Conservation (phyloP, 257 asterid species). For the Misopates orontium region DNA sequence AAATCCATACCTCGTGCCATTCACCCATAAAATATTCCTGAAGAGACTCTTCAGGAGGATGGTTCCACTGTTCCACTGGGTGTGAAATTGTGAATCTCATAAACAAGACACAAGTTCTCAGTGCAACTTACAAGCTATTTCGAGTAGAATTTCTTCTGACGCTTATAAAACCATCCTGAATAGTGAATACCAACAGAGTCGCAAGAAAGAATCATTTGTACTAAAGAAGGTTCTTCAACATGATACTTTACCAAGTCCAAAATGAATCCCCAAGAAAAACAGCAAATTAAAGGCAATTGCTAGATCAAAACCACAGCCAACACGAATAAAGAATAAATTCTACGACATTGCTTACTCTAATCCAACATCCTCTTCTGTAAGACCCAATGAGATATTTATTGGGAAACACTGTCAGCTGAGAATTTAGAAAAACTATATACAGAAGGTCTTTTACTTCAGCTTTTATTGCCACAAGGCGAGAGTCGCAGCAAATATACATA, state of each 20-base stretch:
- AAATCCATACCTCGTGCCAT: too few species aligned
- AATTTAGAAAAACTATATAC: background rate
- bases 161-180: too few species aligned
- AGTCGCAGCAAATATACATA: conserved; percentile 22
- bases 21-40: too few species aligned
- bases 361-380: background rate
- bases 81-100: too few species aligned
- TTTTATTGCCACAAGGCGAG: background rate
- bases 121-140: too few species aligned
- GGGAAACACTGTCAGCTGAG: background rate
- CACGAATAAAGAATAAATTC: background rate
- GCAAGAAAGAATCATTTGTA: too few species aligned
- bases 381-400: background rate
- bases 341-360: background rate
- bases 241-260: background rate
- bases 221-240: too few species aligned
- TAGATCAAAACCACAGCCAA: background rate
- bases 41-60: too few species aligned
- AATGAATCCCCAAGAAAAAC: background rate
- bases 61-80: too few species aligned
- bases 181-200: too few species aligned
- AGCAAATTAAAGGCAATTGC: background rate
- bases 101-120: too few species aligned
- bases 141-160: too few species aligned
- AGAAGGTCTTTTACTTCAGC: background rate